phyloP scores from a whole-genome alignment of 176 grass and related monocot genomes.

The Olyra latifolia region DNA sequence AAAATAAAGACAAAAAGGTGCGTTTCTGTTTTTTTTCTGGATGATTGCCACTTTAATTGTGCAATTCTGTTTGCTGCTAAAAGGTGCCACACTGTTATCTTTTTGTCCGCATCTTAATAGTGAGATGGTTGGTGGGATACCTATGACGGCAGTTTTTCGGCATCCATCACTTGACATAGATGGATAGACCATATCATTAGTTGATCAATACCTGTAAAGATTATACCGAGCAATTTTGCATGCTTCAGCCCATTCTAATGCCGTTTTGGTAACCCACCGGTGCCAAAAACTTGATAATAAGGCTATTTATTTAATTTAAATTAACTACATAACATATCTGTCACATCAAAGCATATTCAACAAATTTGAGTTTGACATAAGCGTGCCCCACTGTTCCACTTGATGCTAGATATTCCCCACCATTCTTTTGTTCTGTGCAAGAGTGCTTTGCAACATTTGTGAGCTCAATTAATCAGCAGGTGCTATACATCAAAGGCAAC shows the following conservation, averaged over 20 bases:
- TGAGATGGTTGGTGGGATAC: neutral
- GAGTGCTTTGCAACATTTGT: constrained; percentile 1
- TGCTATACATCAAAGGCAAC: neutral
- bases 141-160: constrained; percentile 15
- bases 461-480: neutral
- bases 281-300: neutral
- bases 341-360: constrained; percentile 14
- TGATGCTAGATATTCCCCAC: neutral
- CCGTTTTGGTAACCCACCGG: neutral
- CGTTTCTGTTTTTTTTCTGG: too few relatives aligned
- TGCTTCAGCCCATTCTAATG: constrained; percentile 15
- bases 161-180: neutral
- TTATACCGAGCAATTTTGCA: neutral
- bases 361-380: constrained; percentile 9
- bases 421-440: constrained; percentile 11
- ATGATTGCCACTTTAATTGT: too few relatives aligned
- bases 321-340: neutral
- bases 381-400: neutral
- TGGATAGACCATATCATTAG: neutral
- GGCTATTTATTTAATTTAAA: constrained; percentile 25
- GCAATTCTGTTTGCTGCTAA: too few relatives aligned
- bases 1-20: too few relatives aligned
- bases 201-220: neutral
- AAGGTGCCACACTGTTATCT: too few relatives aligned
- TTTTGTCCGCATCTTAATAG: constrained; percentile 7